Conservation (phyloP, 768 basidiomycete species). For the Dioszegia aurantiaca region DNA sequence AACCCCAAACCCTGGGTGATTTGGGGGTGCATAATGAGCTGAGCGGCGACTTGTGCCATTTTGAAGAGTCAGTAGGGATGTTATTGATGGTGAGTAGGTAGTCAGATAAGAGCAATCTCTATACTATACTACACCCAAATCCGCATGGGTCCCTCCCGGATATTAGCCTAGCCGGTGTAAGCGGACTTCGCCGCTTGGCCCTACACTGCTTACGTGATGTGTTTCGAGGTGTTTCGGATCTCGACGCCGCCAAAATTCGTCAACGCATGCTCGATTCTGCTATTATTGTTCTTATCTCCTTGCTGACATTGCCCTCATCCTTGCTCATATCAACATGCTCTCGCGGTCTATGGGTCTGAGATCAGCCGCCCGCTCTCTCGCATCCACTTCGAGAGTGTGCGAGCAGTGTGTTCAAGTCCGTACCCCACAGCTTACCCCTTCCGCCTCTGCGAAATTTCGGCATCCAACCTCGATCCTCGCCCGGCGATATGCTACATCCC, state of each 20-base stretch:
- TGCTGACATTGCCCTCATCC: too few species aligned
- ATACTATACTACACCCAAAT: too few species aligned
- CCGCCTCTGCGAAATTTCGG: neutral
- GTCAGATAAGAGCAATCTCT: neutral
- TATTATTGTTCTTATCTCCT: too few species aligned
- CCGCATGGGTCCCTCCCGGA: too few species aligned
- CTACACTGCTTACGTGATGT: neutral
- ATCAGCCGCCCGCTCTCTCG: neutral
- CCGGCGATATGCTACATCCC: slow-evolving; percentile 2
- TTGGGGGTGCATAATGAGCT: slow-evolving; percentile 79
- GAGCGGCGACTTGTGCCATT: slow-evolving; percentile 49
- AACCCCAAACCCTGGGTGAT: slow-evolving; percentile 73
- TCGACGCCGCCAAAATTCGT: slow-evolving; percentile 1
- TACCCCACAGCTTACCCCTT: neutral
- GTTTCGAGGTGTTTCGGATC: slow-evolving; percentile 9
- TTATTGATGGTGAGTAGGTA: slow-evolving; percentile 2
- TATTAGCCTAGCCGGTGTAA: too few species aligned
- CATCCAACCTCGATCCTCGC: neutral
- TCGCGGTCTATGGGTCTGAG: neutral
- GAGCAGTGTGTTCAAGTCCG: neutral
- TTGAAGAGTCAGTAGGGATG: neutral
- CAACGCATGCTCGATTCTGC: too few species aligned
- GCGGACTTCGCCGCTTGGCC: too few species aligned
- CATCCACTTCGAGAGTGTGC: neutral
- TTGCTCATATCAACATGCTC: slow-evolving; percentile 2